Base-by-base conservation (phyloP, 2,329 filamentous ascomycete genomes). In the Amauroascus verrucosus region DNA sequence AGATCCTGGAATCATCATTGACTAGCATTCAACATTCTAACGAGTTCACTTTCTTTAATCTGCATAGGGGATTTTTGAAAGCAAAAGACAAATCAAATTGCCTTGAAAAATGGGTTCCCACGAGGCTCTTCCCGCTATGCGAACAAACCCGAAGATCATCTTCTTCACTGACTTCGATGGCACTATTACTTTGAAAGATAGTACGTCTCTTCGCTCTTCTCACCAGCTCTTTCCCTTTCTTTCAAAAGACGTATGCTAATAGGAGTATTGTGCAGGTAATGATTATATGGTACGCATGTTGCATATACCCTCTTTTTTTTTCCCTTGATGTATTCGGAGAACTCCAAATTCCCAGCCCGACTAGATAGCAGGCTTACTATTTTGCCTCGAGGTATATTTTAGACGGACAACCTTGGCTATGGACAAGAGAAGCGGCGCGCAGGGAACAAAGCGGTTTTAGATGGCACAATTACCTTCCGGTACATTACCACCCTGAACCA, bases 101-200 rank as follows among this genome's bases (percentile, higher is more conserved):
- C 8, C 14, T 7, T 37, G n/a, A 58, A 28, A n/a, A 41, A 58
- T 58, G 57, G 57, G 57, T 38, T 56, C 53, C 32, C 41, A 53
- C 20, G 53, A 56, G 9, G 55, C 57, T 13, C 66, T 72, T 35
- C 69, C 70, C 20, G 72, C 72, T 24, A 65, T 76, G 61, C 65
- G 69, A 56, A 71, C 67, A 54, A 82, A 85, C 67, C 90, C 90
- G 49, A 86, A 88, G 72, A 86, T 88, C 75, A 90, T 98, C 76
- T 96, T 98, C 80, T 97, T 97, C 77, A 95, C 90, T 62, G 93
- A 98, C 74, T 97, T 97, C 67, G 93, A 98, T 72, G 93, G 93
- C 64, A 97, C 90, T 51, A 91, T 96, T 67, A 96, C 91, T 47
- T 78, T 82, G 54, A 75, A 81, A 64, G 82, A 85, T 69, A 82